Conservation (phyloP, 1,284 basidiomycete species). For the Malassezia caprae region DNA sequence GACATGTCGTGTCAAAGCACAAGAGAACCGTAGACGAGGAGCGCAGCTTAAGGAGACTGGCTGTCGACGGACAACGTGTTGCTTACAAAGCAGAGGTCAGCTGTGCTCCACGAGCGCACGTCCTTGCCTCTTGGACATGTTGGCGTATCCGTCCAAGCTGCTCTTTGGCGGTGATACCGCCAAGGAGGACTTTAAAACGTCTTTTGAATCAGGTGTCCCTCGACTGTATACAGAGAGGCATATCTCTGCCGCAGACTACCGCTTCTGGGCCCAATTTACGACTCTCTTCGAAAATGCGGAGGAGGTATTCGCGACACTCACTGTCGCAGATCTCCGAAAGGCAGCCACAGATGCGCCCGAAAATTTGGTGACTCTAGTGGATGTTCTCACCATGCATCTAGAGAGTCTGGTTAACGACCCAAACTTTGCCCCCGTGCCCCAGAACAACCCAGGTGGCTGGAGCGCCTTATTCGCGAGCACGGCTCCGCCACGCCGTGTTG, state of each 20-base stretch:
- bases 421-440: conserved; percentile 25
- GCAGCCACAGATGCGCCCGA: conserved; percentile 29
- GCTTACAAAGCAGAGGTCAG: neutral
- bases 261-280: conserved; percentile 32
- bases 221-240: conserved; percentile 33
- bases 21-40: neutral
- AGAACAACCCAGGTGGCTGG: conserved; percentile 4
- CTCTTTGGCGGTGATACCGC: conserved; percentile 8
- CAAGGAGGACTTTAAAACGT: conserved; percentile 14
- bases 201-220: conserved; percentile 23
- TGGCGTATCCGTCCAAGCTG: conserved; percentile 1
- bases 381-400: conserved; percentile 36
- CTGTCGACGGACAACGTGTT: neutral
- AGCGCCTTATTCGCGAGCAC: conserved; percentile 17
- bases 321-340: conserved; percentile 27
- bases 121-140: neutral
- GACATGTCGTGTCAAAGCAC: neutral
- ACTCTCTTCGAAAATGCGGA: conserved; percentile 28
- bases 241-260: conserved; percentile 30
- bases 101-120: neutral
- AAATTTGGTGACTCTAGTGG: conserved; percentile 36
- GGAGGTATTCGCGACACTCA: conserved; percentile 32
- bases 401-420: conserved; percentile 37
- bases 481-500: neutral
- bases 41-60: neutral